Conservation (phyloP, 2,329 filamentous ascomycete genomes). For the Colletotrichum horii region DNA sequence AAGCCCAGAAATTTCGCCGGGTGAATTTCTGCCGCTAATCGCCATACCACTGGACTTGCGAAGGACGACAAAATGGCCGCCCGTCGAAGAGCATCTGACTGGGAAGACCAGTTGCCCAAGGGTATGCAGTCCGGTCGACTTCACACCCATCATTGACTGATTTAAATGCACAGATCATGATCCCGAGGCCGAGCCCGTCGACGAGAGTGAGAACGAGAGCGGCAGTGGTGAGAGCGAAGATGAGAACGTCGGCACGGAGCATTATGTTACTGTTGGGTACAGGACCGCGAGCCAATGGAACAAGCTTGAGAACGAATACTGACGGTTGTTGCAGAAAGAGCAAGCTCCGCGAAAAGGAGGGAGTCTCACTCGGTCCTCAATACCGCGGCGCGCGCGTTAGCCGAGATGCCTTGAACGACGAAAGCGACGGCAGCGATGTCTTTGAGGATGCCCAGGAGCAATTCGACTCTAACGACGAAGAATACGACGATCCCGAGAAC, state of each 20-base stretch:
- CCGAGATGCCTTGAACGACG: conserved; percentile 60
- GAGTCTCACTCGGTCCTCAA: conserved; percentile 73
- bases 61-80: neutral
- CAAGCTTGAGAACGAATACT: neutral
- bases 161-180: conserved; percentile 14
- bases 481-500: conserved; percentile 62
- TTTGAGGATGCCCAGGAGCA: conserved; percentile 43
- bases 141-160: neutral
- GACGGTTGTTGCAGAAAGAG: conserved; percentile 64
- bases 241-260: conserved; percentile 74
- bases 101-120: conserved; percentile 21
- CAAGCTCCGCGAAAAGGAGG: conserved; percentile 78
- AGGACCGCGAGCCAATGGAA: too few relatives aligned
- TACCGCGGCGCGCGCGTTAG: conserved; percentile 82
- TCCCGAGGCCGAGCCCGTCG: conserved; percentile 20
- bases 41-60: neutral
- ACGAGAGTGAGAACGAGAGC: conserved; percentile 49
- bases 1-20: conserved; percentile 22
- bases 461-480: conserved; percentile 40
- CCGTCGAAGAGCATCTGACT: conserved; percentile 16
- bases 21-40: neutral
- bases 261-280: conserved; percentile 81
- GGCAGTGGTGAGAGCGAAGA: conserved; percentile 40
- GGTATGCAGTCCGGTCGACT: neutral
- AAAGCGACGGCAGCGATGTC: conserved; percentile 49